Evolutionary conservation across 2,329 filamentous ascomycete genomes (phyloP).

Genomic region (Fusarium udum): DNA sequence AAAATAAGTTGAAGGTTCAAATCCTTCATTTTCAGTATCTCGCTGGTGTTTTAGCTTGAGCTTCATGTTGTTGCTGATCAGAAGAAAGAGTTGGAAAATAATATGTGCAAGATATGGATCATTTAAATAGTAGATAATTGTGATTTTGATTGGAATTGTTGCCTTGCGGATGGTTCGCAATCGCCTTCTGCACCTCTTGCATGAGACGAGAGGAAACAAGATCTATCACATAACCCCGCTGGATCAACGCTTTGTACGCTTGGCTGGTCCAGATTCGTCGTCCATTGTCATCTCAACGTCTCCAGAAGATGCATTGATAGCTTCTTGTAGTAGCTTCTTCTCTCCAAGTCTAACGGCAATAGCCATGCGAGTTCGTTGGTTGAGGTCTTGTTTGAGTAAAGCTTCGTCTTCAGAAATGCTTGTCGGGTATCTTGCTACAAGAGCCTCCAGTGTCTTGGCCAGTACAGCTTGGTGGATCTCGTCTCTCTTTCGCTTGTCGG

Average conservation of each 20-base stretch:
- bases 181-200: slow-evolving; percentile 31
- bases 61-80: background rate
- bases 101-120: slow-evolving; percentile 5
- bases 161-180: slow-evolving; percentile 34
- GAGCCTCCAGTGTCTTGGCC: slow-evolving; percentile 48
- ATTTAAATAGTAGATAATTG: slow-evolving; percentile 28
- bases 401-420: slow-evolving; percentile 52
- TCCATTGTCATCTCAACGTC: slow-evolving; percentile 43
- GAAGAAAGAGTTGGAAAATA: background rate
- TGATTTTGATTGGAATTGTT: slow-evolving; percentile 24
- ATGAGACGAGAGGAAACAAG: slow-evolving; percentile 30
- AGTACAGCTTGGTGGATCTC: slow-evolving; percentile 56
- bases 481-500: slow-evolving; percentile 61
- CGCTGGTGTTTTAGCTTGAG: background rate
- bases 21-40: too few species aligned
- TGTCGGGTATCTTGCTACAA: slow-evolving; percentile 56
- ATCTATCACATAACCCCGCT: slow-evolving; percentile 6
- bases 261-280: slow-evolving; percentile 40
- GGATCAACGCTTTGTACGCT: slow-evolving; percentile 44
- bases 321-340: slow-evolving; percentile 70
- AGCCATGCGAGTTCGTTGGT: slow-evolving; percentile 65
- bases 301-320: slow-evolving; percentile 51
- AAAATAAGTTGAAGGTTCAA: too few species aligned
- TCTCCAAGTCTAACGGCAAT: slow-evolving; percentile 75
- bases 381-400: slow-evolving; percentile 47